phyloP scores from a whole-genome alignment of 208 protist genomes.

The Lotmaria passim region DNA sequence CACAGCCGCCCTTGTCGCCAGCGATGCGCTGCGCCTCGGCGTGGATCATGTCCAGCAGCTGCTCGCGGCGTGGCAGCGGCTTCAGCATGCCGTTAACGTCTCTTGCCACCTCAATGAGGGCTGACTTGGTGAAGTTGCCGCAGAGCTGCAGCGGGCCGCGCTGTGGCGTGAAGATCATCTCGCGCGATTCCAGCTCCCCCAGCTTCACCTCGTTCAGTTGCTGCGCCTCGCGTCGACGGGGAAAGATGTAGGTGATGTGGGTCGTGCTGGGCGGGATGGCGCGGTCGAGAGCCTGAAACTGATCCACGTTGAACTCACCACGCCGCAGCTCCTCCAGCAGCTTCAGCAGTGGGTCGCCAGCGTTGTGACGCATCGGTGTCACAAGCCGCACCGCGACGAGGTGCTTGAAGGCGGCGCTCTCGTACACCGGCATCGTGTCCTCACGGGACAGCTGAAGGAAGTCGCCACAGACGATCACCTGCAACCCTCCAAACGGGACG shows the following conservation, averaged over 20 bases:
- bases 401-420: constrained; percentile 57
- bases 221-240: constrained; percentile 72
- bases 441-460: constrained; percentile 89
- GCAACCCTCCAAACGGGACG: constrained; percentile 88
- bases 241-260: constrained; percentile 86
- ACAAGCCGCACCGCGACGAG: constrained; percentile 67
- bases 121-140: constrained; percentile 66
- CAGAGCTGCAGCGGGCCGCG: constrained; percentile 77
- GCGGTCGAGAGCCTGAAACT: constrained; percentile 58
- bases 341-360: constrained; percentile 57
- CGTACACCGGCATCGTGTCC: constrained; percentile 56
- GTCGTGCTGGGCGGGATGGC: constrained; percentile 49
- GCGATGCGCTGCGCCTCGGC: constrained; percentile 15
- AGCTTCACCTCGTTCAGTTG: constrained; percentile 80
- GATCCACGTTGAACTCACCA: constrained; percentile 53
- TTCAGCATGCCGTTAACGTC: constrained; percentile 20
- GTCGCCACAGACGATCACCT: constrained; percentile 92
- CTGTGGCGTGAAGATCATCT: constrained; percentile 76
- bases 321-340: constrained; percentile 67
- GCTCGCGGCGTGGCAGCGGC: constrained; percentile 32
- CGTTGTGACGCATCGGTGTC: constrained; percentile 82
- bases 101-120: constrained; percentile 46
- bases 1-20: not conserved
- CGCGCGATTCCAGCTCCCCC: constrained; percentile 54
- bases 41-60: constrained; percentile 45